Conservation (phyloP, 2,329 filamentous ascomycete species). For the Chrysosporium keratinophilum region DNA sequence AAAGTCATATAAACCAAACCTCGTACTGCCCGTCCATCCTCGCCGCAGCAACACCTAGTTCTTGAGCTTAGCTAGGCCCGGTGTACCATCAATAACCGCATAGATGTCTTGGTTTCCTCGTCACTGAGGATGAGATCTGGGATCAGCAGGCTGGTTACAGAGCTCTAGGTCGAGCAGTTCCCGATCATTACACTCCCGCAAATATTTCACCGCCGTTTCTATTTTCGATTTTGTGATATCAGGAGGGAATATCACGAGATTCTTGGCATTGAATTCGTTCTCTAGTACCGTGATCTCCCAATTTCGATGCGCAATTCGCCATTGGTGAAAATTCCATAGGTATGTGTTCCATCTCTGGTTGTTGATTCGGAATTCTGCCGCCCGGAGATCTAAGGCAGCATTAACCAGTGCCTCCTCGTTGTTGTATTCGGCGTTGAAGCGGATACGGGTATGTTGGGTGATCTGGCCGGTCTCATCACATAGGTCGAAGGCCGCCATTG, state of each 20-base stretch:
- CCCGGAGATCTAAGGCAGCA: neutral
- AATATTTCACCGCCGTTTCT: neutral
- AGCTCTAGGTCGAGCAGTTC: too few species aligned
- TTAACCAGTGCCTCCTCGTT: neutral
- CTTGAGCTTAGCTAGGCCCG: too few species aligned
- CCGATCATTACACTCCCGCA: neutral
- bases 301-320: neutral
- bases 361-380: neutral
- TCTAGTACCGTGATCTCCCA: neutral
- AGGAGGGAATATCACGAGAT: slow-evolving; percentile 1
- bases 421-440: neutral
- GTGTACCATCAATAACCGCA: too few species aligned
- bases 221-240: neutral
- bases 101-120: too few species aligned
- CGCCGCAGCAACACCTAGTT: too few species aligned
- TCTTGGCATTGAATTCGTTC: neutral
- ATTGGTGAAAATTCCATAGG: neutral
- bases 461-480: neutral
- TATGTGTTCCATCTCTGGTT: neutral
- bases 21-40: too few species aligned
- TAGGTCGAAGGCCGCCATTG: neutral
- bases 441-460: neutral
- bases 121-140: too few species aligned
- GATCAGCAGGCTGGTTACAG: too few species aligned
- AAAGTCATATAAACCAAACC: too few species aligned